phyloP scores from a whole-genome alignment of 2,329 filamentous ascomycete genomes.

The Neofusicoccum kwambonambiense region DNA sequence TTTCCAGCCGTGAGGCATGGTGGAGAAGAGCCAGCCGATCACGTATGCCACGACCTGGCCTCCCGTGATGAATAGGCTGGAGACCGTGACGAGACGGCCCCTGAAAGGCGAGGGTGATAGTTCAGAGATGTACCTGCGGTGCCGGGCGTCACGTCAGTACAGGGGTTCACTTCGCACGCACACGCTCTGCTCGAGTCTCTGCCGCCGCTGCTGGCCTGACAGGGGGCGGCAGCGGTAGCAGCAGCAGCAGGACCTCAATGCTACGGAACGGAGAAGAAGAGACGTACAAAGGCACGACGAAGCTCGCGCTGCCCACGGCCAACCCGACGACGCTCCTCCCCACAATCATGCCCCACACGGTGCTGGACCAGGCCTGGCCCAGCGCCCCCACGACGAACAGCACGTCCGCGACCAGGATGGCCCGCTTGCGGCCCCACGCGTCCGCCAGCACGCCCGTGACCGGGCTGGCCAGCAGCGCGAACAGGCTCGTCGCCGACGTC shows the following conservation, averaged over 20 bases:
- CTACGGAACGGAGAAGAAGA: too few species aligned
- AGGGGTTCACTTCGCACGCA: background rate
- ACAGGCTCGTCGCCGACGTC: slow-evolving; percentile 57
- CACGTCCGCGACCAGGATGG: slow-evolving; percentile 64
- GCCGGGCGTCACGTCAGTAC: background rate
- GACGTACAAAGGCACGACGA: slow-evolving; percentile 31
- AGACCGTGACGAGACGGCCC: slow-evolving; percentile 78
- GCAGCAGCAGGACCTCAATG: background rate
- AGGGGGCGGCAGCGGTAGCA: too few species aligned
- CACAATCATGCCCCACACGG: slow-evolving; percentile 29
- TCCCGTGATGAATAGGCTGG: slow-evolving; percentile 78
- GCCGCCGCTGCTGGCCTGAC: too few species aligned
- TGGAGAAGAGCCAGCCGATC: slow-evolving; percentile 71
- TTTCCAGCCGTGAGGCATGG: slow-evolving; percentile 68
- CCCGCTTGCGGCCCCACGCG: slow-evolving; percentile 74
- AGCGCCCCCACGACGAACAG: slow-evolving; percentile 44
- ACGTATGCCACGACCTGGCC: slow-evolving; percentile 72
- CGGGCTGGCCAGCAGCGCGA: slow-evolving; percentile 57
- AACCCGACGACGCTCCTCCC: slow-evolving; percentile 33
- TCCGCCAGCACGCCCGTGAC: slow-evolving; percentile 63
- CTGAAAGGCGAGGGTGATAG: slow-evolving; percentile 73
- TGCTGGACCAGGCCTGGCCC: slow-evolving; percentile 30
- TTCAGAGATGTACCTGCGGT: slow-evolving; percentile 72
- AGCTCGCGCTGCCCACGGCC: slow-evolving; percentile 32
- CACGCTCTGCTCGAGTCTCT: background rate